Base-by-base conservation (phyloP, 495 filamentous ascomycete species). In the Paragyromitra xinjiangensis region DNA sequence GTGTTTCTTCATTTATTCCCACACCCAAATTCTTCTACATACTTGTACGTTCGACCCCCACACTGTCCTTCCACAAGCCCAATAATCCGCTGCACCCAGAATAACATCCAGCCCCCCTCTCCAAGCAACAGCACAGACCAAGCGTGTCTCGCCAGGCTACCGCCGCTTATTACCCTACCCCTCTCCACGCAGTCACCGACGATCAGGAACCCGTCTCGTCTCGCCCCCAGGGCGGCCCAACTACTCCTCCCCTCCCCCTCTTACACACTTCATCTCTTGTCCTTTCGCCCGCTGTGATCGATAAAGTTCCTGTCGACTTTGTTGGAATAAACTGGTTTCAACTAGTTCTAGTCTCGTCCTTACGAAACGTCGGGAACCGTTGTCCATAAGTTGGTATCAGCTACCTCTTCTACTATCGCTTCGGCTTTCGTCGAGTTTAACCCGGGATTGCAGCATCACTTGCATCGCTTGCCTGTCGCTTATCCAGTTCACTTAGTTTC, bases 131-230 rank as follows among this genome's bases (percentile, higher is more conserved):
- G 74, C 74, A 77, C 74, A 77, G 74, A 77, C 74, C 74, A 77
- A 50, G 74, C 69, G 74, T 62, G 69, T 77, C 74, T 66, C 51
- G 74, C 73, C 73, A 76, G 73, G 73, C 73, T 72, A 76, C 73
- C 62, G 63, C 71, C 69, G 74, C 74, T 77, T 77, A 77, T 73
- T 77, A 77, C 74, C 77, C 75, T 78, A 78, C 77, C 77, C 77
- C 77, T 79, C 77, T 78, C 74, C 61, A 77, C 63, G 77, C 77
- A 78, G 68, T 79, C 77, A 72, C 74, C 74, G 77, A 79, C 77
- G 77, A 79, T 79, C 77, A 79, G 77, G 77, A 79, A 79, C 77
- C 73, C 74, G 74, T 77, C 74, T 77, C 51, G 74, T 77, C 74
- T 77, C 73, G 73, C 68, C 73, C 63, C 51, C 63, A 74, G 71